These are phyloP conservation scores for Boletus rex-veris DNA, from an alignment of 768 basidiomycete genomes.

Conservation along the genomic window DNA sequence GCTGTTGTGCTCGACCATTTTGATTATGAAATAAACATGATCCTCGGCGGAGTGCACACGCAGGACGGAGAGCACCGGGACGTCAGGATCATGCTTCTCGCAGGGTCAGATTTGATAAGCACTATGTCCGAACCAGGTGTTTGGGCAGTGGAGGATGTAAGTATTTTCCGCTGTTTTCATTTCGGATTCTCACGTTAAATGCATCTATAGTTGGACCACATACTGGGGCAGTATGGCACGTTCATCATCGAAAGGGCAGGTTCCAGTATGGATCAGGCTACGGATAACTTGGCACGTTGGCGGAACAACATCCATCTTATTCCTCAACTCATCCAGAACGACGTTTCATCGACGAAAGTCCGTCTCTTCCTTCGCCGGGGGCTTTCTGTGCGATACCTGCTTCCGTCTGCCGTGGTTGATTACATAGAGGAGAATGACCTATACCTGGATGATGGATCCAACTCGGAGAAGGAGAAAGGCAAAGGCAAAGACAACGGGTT, in stretches of 20 bases:
- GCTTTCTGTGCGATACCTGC: constrained; percentile 82
- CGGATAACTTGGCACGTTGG: constrained; percentile 70
- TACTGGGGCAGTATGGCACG: constrained; percentile 90
- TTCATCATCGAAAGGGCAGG: constrained; percentile 95
- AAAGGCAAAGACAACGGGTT: constrained; percentile 32
- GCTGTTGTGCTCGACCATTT: constrained; percentile 98
- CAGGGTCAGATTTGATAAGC: constrained; percentile 96
- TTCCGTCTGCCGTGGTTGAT: constrained; percentile 87
- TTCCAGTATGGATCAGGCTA: constrained; percentile 83
- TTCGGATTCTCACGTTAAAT: constrained; percentile 10
- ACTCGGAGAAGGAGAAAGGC: constrained; percentile 32
- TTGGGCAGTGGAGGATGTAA: constrained; percentile 91
- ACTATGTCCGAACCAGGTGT: constrained; percentile 99
- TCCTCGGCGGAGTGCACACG: constrained; percentile 72
- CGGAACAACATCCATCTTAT: constrained; percentile 87
- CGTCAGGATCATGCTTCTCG: constrained; percentile 88
- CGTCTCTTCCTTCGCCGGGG: constrained; percentile 76
- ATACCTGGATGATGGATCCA: constrained; percentile 59
- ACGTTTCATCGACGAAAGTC: constrained; percentile 94
- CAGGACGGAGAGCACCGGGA: constrained; percentile 70
- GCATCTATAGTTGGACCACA: constrained; percentile 80
- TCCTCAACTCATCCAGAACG: constrained; percentile 93
- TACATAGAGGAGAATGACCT: constrained; percentile 88
- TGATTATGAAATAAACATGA: constrained; percentile 88
- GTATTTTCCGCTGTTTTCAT: constrained; percentile 31